Evolutionary conservation across 2,329 filamentous ascomycete genomes (phyloP), one percentile per base, ranked within the genome.

Genomic region (Pseudogymnoascus pannorum): DNA sequence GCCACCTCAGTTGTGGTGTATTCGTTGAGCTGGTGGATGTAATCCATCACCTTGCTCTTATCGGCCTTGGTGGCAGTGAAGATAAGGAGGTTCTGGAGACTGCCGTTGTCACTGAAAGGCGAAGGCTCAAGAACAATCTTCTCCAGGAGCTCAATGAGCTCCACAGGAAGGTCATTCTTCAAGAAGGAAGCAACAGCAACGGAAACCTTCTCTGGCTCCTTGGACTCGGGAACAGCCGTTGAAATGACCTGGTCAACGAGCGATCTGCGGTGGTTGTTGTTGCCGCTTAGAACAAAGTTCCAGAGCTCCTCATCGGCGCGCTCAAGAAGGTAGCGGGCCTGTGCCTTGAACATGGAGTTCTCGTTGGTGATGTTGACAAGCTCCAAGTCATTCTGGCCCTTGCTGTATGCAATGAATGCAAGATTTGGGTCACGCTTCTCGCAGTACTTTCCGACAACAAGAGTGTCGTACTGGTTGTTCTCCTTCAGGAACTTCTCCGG

Each of bases 81-180:
- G 81, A 99, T 91, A 64, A 99, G 85, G 63, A 99, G 78, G 75
- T 99, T 99, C 77, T 99, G 95, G 62, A 99, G 81, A 74, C 91
- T 97, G 71, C 91, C 85, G 76, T 99, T 99, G 77, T 99, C 95
- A 70, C 91, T 97, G 81, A 99, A 99, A 4, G 91, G 91, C 4
- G 93, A 96, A n/a, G 94, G 95, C 80, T 99, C 94, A n/a, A 99
- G 80, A 31, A 99, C 93, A 68, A 99, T 99, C 86, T 97, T 99
- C 81, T 99, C 95, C 16, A 99, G 83, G 36, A 99, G 85, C 75
- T 99, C 95, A 70, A 99, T 97, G 59, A 99, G 83, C 79, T 99
- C 94, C 4, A 87, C 87, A 7, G 94, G 94, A 67, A 99, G 81
- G 71, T 99, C 94, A 61, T 89, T 90, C 67, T 88, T 87, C 60